Evolutionary conservation across 768 basidiomycete species (phyloP).

Genomic region (Mycena sanguinolenta): DNA sequence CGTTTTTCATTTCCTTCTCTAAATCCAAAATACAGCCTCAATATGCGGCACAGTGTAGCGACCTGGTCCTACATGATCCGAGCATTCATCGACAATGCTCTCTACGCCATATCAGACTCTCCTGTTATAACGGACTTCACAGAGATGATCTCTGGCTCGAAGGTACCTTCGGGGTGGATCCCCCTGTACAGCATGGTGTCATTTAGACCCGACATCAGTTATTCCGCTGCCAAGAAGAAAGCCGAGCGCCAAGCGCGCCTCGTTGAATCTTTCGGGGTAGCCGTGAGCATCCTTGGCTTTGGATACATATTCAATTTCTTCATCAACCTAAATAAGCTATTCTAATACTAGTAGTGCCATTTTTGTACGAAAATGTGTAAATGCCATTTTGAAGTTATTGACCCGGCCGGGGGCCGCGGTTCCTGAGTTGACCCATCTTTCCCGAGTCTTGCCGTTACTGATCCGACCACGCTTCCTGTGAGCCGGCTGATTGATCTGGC

Average conservation of each 20-base stretch:
- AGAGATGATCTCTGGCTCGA: conserved; percentile 15
- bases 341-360: not conserved
- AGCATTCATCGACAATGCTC: conserved; percentile 67
- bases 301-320: not conserved
- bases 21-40: conserved; percentile 56
- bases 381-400: too few relatives aligned
- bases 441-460: too few relatives aligned
- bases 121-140: conserved; percentile 64
- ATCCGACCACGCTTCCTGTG: too few relatives aligned
- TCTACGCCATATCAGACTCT: conserved; percentile 56
- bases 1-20: conserved; percentile 31
- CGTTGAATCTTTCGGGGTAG: not conserved
- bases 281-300: not conserved
- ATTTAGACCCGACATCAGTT: conserved; percentile 82
- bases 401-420: too few relatives aligned
- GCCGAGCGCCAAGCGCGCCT: conserved; percentile 62
- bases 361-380: too few relatives aligned
- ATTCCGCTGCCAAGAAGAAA: conserved; percentile 69
- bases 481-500: too few relatives aligned
- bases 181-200: conserved; percentile 86
- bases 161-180: conserved; percentile 73
- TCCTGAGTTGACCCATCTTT: too few relatives aligned
- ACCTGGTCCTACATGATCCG: conserved; percentile 72
- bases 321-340: not conserved
- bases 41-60: conserved; percentile 80